A percentile compares a stretch with the other conserved stretches of the same genome.
Conservation (phyloP, 73 alveolate species). For the Breviolum minutum region DNA sequence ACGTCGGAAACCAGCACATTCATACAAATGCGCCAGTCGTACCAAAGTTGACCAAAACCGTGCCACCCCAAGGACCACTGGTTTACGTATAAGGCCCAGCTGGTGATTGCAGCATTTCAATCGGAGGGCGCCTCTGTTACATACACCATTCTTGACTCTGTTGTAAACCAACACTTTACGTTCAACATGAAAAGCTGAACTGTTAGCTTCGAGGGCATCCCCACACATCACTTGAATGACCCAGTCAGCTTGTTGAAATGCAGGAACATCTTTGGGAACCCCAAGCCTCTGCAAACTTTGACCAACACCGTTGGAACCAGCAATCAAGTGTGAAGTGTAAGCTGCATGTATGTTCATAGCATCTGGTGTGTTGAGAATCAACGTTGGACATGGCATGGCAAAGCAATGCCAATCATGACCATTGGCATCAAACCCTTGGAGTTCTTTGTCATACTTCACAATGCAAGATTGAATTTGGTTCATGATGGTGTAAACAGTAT, state of each 20-base stretch:
- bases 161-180: background rate
- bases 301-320: background rate
- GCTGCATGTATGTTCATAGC: background rate
- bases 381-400: conserved; percentile 6
- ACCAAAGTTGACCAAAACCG: conserved; percentile 43
- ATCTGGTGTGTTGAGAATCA: background rate
- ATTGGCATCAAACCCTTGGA: too few relatives aligned
- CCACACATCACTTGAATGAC: background rate
- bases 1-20: background rate
- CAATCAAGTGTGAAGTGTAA: background rate
- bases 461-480: background rate
- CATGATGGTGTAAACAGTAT: background rate
- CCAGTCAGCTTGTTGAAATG: background rate
- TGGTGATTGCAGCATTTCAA: conserved; percentile 4
- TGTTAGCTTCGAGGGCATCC: conserved; percentile 5
- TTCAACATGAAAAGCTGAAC: background rate
- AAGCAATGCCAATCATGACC: background rate
- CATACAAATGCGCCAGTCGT: conserved; percentile 1
- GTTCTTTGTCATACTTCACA: background rate
- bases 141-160: background rate
- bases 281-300: background rate
- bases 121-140: background rate
- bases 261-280: too few relatives aligned
- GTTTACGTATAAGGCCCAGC: background rate
- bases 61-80: background rate